Evolutionary conservation across 305 asterid species (phyloP).

Genomic region (Fraxinus floribunda): DNA sequence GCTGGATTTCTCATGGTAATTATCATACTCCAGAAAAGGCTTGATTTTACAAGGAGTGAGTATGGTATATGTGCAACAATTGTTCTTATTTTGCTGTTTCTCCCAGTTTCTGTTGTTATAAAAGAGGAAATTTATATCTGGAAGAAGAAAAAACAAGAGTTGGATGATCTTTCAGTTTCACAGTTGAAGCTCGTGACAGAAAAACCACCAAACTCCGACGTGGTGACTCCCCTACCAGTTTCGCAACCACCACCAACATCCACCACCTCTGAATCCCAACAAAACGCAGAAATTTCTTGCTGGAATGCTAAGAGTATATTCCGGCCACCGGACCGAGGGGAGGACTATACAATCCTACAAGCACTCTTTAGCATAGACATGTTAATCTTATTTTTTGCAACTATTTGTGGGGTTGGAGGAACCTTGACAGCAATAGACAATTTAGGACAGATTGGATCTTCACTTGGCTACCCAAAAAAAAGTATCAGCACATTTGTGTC

Average conservation of each 20-base stretch:
- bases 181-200: conserved; percentile 33
- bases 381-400: conserved; percentile 57
- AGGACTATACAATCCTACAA: conserved; percentile 78
- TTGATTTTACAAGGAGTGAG: conserved; percentile 36
- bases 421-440: conserved; percentile 79
- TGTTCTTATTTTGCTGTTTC: conserved; percentile 38
- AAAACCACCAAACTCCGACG: conserved; percentile 13
- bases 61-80: conserved; percentile 36
- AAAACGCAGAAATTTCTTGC: conserved; percentile 45
- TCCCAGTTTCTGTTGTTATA: conserved; percentile 47
- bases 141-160: conserved; percentile 32
- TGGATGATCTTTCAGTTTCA: conserved; percentile 26
- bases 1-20: conserved; percentile 66
- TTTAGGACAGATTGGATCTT: conserved; percentile 63
- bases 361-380: conserved; percentile 74
- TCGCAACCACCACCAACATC: neutral
- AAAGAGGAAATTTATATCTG: conserved; percentile 43
- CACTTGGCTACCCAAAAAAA: conserved; percentile 56
- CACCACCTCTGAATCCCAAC: neutral
- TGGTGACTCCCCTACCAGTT: neutral
- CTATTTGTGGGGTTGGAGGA: conserved; percentile 82
- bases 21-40: conserved; percentile 48
- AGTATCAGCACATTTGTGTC: conserved; percentile 73
- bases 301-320: conserved; percentile 51
- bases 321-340: conserved; percentile 62